Base-by-base conservation (phyloP, 2,329 filamentous ascomycete genomes). In the Davidsoniella neocaledoniae region DNA sequence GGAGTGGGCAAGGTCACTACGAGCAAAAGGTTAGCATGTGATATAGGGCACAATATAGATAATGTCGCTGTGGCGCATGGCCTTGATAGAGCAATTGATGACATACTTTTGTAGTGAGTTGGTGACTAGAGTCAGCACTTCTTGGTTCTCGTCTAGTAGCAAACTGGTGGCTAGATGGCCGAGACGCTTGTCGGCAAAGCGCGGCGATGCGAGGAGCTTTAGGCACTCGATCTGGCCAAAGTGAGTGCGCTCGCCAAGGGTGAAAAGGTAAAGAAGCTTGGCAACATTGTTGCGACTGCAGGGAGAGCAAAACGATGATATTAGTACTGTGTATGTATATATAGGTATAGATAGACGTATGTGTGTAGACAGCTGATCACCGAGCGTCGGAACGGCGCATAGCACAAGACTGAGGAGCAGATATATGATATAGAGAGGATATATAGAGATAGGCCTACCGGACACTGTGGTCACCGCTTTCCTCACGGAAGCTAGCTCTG, bases 161-260 rank as follows among this genome's bases (percentile, higher is more conserved):
- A 98, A 68, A 79, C 95, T 98, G 16, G 91, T 98, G 21, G 91
- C 91, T 57, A 98, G 70, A 62, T 98, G 94, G 39, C 91, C 91
- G 58, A 98, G 69, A 44, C 91, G 81, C 70, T 98, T 98, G 72
- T 98, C 91, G 57, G 91, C 91, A 62, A 98, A 98, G 53, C 90
- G 86, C 56, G 93, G 88, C 39, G 91, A 98, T 52, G 91, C 91
- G 52, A 98, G 77, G 46, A 98, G 77, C 68, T 98, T 98, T 61
- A 98, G 75, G 66, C 91, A 98, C 77, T 98, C 91, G 63, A 98
- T 98, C 72, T 98, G 91, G 47, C 91, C 91, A 64, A 98, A 98
- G 67, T 98, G 91, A 51, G 91, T 98, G 60, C 91, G 79, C 68
- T 98, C 91, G 56, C 91, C 91, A 40, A 98, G 76, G 1, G 91